These are phyloP conservation scores for Russula virescens DNA, from an alignment of 768 basidiomycete genomes.

Conservation along the genomic window DNA sequence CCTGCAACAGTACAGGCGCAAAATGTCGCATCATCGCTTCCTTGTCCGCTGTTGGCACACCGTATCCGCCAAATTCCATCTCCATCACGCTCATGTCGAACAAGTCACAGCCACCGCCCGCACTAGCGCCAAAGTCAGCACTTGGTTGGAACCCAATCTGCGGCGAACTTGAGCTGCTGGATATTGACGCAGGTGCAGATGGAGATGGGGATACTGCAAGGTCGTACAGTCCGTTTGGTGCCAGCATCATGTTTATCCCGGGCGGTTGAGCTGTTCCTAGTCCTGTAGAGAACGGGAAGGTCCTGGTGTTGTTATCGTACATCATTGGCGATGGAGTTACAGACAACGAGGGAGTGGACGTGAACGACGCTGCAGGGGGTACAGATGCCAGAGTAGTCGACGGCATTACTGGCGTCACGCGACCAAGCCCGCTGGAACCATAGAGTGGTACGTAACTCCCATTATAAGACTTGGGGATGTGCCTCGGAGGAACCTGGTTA, in stretches of 20 bases:
- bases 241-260: background rate
- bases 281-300: background rate
- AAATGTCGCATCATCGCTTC: slow-evolving; percentile 13
- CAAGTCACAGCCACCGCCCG: background rate
- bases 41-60: slow-evolving; percentile 2
- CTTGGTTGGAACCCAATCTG: slow-evolving; percentile 1
- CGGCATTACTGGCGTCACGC: background rate
- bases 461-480: slow-evolving; percentile 1
- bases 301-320: background rate
- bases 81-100: slow-evolving; percentile 11
- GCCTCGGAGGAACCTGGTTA: background rate
- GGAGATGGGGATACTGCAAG: background rate
- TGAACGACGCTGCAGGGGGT: background rate
- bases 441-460: slow-evolving; percentile 8
- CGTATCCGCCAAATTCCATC: slow-evolving; percentile 16
- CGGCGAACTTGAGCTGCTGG: slow-evolving; percentile 3
- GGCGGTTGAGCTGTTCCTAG: background rate
- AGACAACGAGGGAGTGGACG: background rate
- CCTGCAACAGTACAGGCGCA: slow-evolving; percentile 1
- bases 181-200: background rate
- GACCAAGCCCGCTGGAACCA: slow-evolving; percentile 10
- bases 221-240: background rate
- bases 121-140: background rate
- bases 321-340: background rate
- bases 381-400: background rate